These are phyloP conservation scores for Irpex lacteus DNA, from an alignment of 1,284 basidiomycete species.

Conservation along the genomic window DNA sequence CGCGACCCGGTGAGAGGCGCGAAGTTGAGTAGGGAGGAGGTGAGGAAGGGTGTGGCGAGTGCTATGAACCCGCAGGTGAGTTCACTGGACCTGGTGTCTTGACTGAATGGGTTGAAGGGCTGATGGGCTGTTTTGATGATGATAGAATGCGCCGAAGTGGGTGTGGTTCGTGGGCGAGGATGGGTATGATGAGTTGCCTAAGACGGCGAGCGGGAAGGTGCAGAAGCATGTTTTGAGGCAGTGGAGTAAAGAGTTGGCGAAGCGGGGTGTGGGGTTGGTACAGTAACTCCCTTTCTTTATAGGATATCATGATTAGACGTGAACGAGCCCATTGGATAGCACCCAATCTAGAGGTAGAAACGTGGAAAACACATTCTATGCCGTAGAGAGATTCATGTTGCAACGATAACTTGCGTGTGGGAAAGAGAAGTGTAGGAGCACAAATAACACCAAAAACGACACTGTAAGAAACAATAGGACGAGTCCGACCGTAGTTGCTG, in stretches of 20 bases:
- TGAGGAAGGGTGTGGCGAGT: slow-evolving; percentile 49
- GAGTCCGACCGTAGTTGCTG: too few relatives aligned
- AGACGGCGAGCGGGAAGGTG: slow-evolving; percentile 87
- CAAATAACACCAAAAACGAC: too few relatives aligned
- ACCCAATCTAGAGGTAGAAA: neutral
- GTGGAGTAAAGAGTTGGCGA: slow-evolving; percentile 51
- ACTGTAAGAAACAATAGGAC: too few relatives aligned
- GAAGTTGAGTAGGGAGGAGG: slow-evolving; percentile 44
- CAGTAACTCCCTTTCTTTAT: too few relatives aligned
- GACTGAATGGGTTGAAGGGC: too few relatives aligned
- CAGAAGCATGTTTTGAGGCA: slow-evolving; percentile 72
- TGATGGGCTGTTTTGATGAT: neutral
- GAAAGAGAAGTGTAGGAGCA: neutral
- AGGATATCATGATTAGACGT: too few relatives aligned
- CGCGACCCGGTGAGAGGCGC: slow-evolving; percentile 32
- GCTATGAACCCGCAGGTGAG: slow-evolving; percentile 76
- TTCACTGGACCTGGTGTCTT: neutral
- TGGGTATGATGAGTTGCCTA: slow-evolving; percentile 64
- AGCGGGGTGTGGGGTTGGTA: slow-evolving; percentile 30
- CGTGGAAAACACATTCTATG: neutral
- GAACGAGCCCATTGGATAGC: too few relatives aligned
- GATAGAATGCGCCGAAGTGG: slow-evolving; percentile 78
- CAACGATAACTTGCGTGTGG: neutral
- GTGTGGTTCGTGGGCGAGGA: slow-evolving; percentile 81
- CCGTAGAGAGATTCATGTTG: neutral